Base-by-base conservation (phyloP, 2,329 filamentous ascomycete genomes). In the Pseudogymnoascus sp. region DNA sequence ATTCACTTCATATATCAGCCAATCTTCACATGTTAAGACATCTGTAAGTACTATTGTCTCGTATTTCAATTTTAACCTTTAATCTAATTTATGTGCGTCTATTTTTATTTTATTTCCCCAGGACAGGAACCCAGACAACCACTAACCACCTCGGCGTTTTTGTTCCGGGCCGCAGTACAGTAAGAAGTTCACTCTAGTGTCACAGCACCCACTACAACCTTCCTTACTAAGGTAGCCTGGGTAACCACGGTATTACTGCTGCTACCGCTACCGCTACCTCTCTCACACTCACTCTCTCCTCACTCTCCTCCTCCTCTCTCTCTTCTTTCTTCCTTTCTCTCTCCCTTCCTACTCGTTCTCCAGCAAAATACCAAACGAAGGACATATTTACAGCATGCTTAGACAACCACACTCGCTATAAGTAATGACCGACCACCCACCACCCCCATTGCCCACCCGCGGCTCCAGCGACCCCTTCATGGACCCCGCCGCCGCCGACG, bases 381-480 rank as follows among this genome's bases (percentile, higher is more conserved):
- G 19, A 19, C 46, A 56, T 56, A 56, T 56, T 33, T 56, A 56
- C 46, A 56, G 46, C 46, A 56, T 56, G 46, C 46, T 56, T 56
- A 33, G 13, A 31, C 10, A 26, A 56, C n/a, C 46, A 56, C 46
- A 33, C 26, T 56, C 46, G 46, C 26, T 56, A 56, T 56, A 56
- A 56, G 46, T 31, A 56, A 56, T 56, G 46, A 56, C 46, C 26
- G 46, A 56, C 26, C 46, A 56, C 26, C 11, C 46, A 56, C 17
- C 46, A 56, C 46, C 46, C n/a, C 15, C 26, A 33, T 56, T 26
- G 46, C 46, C 46, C 46, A 56, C 46, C 6, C 46, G 26, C 10
- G 26, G 7, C 46, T 56, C 46, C 26, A 70, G 72, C 42, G 72
- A 77, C 70, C 75, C 75, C 23, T 76, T 77, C 66, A 70, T 71